These are phyloP conservation scores for Beauveria australis DNA, from an alignment of 2,329 filamentous ascomycete genomes.

Conservation along the genomic window DNA sequence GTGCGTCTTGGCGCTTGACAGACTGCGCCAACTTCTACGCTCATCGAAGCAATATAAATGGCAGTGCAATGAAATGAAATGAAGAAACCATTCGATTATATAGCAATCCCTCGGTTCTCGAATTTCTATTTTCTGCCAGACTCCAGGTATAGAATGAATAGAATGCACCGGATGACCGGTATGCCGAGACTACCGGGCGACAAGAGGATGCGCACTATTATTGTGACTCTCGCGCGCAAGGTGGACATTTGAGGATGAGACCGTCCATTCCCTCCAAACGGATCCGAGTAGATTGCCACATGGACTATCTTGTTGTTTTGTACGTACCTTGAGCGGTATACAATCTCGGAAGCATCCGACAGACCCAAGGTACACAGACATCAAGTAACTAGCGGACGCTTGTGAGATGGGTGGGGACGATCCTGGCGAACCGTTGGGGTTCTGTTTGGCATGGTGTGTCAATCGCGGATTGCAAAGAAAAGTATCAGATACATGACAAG, in stretches of 20 bases:
- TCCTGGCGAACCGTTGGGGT: background rate
- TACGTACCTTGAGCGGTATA: background rate
- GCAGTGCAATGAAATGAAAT: too few species aligned
- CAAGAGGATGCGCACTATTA: background rate
- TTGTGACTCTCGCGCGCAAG: too few species aligned
- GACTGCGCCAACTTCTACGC: too few species aligned
- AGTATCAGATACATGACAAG: background rate
- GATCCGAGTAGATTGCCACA: background rate
- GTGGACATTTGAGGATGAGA: background rate
- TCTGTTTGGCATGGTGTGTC: background rate
- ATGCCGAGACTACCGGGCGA: too few species aligned
- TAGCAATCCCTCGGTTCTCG: too few species aligned
- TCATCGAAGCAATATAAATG: too few species aligned
- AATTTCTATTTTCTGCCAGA: too few species aligned
- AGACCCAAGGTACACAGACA: background rate
- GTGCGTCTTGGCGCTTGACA: too few species aligned
- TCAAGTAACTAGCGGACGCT: conserved; percentile 2
- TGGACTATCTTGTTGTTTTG: background rate
- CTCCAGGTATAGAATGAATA: too few species aligned
- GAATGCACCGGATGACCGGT: too few species aligned
- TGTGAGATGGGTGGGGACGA: background rate
- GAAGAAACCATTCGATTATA: too few species aligned
- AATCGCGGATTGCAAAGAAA: background rate
- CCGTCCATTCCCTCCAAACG: background rate
- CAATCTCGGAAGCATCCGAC: conserved; percentile 2